Base-by-base conservation (phyloP, 257 asterid genomes). In the Jaltomata sinuosa region DNA sequence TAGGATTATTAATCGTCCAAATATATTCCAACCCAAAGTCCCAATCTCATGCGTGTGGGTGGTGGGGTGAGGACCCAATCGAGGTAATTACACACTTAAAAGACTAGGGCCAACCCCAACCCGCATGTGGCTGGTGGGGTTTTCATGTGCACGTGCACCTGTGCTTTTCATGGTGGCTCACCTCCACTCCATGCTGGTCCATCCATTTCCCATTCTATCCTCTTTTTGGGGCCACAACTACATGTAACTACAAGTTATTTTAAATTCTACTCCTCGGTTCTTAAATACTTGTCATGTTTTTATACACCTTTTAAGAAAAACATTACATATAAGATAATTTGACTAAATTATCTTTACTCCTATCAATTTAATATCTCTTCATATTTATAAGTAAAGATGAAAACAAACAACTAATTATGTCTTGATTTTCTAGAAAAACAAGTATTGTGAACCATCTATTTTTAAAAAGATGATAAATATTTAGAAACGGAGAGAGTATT, bases 121-220 rank as follows among this genome's bases (percentile, higher is more conserved):
- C 57, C 84, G 88, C 93, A 88, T 91, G 95, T 90, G 93, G 91
- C 68, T 62, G 91, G 92, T 92, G 91, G 94, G 97, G 94, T 93
- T 89, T 90, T 90, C 91, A 89, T 89, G 88, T 92, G 98, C 98
- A 90, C 91, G 92, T 92, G 94, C 94, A 88, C 87, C 85, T 57
- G 84, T 88, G 89, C 91, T 85, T 87, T 89, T 89, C 79, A 54
- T 61, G 49, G 74, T 45, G 87, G 82, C 82, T 79, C 86, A 71
- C 12, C 79, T n/a, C 80, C 85, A 69, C 79, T 18, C 80, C 85
- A 71, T 61, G 82, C 90, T 87, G 90, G 86, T 91, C 94, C 91
- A 87, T 78, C 85, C 61, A 79, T 55, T 82, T 80, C 74, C 84
- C 80, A 42, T 45, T 34, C 59, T 53, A 47, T 69, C 83, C 77